Conservation (phyloP, 345 rosid species). For the Heritiera littoralis region DNA sequence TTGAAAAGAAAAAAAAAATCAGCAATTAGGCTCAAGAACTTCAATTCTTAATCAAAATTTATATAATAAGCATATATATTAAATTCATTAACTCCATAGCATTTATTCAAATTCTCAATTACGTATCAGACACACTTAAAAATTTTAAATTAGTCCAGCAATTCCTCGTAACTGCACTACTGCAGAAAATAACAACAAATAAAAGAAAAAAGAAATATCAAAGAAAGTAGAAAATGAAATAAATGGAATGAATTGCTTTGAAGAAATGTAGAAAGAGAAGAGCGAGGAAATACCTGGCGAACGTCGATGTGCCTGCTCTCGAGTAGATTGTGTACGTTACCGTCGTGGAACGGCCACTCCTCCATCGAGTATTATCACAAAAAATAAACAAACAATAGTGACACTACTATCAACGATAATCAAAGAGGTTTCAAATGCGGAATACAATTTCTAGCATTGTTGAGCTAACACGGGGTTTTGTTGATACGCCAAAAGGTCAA, state of each 20-base stretch:
- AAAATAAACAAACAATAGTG: not conserved
- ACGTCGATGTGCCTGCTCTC: constrained; percentile 44
- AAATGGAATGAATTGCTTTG: not conserved
- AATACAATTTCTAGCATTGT: not conserved
- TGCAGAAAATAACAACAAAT: not conserved
- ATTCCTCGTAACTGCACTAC: not conserved
- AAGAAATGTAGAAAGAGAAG: not conserved
- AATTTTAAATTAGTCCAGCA: not conserved
- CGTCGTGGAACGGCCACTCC: constrained; percentile 55
- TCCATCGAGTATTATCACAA: constrained; percentile 38
- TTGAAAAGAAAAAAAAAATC: not conserved
- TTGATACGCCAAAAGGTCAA: too few relatives aligned
- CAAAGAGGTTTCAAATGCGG: not conserved
- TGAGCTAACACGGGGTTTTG: not conserved
- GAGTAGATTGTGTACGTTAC: constrained; percentile 61
- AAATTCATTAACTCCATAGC: not conserved
- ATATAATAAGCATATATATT: not conserved
- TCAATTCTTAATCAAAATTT: not conserved
- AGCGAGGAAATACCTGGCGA: constrained; percentile 46
- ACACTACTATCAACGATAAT: not conserved
- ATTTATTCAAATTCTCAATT: constrained; percentile 1
- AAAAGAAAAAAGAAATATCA: not conserved
- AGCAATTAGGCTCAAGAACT: not conserved
- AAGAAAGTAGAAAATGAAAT: not conserved
- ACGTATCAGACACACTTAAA: not conserved